phyloP scores from a whole-genome alignment of 164 flowering plant species.

The Tetrastigma voinierianum region DNA sequence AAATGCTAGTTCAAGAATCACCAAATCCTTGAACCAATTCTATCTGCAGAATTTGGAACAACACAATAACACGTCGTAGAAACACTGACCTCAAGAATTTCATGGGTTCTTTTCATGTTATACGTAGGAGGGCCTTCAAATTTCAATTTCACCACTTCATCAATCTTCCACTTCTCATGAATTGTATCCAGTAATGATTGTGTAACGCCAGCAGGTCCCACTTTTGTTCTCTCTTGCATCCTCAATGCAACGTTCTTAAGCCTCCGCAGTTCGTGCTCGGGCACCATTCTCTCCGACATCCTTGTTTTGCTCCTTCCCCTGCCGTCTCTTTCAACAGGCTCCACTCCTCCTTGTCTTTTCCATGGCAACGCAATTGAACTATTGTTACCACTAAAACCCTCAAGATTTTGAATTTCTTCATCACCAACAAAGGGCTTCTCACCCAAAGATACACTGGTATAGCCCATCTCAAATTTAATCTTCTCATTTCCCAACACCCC shows the following conservation, averaged over 20 bases:
- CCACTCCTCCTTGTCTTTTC: conserved; percentile 27
- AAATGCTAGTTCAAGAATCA: too few relatives aligned
- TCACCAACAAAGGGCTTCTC: conserved; percentile 1
- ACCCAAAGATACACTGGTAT: conserved; percentile 1
- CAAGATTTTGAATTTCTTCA: conserved; percentile 6
- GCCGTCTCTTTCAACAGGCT: conserved; percentile 19
- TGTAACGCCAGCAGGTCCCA: conserved; percentile 72
- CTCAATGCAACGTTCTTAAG: conserved; percentile 67
- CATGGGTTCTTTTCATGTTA: conserved; percentile 84
- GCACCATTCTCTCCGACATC: conserved; percentile 66
- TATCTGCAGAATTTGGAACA: not conserved
- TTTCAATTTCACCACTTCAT: conserved; percentile 87
- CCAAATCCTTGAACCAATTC: not conserved
- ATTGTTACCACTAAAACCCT: conserved; percentile 11
- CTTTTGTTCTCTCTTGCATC: conserved; percentile 76
- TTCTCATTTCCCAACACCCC: conserved; percentile 11
- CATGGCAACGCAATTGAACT: conserved; percentile 42
- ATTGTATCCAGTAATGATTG: conserved; percentile 69
- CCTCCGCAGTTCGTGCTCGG: conserved; percentile 74
- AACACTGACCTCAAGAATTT: conserved; percentile 70
- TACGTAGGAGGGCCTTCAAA: conserved; percentile 65
- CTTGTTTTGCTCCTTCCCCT: conserved; percentile 45
- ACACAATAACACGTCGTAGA: not conserved
- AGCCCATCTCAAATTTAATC: not conserved
- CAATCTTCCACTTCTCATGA: conserved; percentile 74